These are phyloP conservation scores for Platanthera guangdongensis DNA, from an alignment of 106 monocot genomes.

Conservation along the genomic window DNA sequence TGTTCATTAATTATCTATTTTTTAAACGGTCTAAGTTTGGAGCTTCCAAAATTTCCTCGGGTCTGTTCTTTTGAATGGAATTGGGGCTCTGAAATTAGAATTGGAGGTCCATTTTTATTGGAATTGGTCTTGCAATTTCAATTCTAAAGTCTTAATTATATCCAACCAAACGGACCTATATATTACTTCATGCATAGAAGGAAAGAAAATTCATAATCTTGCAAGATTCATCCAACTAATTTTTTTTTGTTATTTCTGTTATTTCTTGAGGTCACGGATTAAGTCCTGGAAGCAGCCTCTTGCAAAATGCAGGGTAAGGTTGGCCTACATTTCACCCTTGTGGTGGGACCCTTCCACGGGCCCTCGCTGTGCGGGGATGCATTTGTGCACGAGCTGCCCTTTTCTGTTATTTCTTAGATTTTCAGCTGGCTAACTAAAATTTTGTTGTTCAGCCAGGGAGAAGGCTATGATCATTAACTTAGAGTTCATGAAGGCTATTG, in stretches of 20 bases:
- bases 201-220: background rate
- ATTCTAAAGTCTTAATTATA: too few species aligned
- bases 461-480: conserved; percentile 92
- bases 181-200: background rate
- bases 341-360: too few species aligned
- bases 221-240: background rate
- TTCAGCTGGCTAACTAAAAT: background rate
- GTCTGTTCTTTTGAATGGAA: too few species aligned
- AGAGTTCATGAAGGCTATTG: conserved; percentile 80
- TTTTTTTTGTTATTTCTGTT: background rate
- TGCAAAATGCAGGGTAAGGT: too few species aligned
- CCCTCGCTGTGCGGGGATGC: too few species aligned
- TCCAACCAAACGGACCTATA: too few species aligned
- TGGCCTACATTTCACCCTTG: too few species aligned
- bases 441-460: conserved; percentile 62
- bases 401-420: background rate
- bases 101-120: too few species aligned
- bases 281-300: too few species aligned
- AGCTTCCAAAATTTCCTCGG: background rate
- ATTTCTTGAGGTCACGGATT: background rate
- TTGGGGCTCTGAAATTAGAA: too few species aligned
- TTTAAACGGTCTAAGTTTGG: background rate
- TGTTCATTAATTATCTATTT: background rate
- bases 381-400: too few species aligned
- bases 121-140: too few species aligned